Evolutionary conservation across 495 filamentous ascomycete species (phyloP).

Genomic region (Penicillium cataractarum): DNA sequence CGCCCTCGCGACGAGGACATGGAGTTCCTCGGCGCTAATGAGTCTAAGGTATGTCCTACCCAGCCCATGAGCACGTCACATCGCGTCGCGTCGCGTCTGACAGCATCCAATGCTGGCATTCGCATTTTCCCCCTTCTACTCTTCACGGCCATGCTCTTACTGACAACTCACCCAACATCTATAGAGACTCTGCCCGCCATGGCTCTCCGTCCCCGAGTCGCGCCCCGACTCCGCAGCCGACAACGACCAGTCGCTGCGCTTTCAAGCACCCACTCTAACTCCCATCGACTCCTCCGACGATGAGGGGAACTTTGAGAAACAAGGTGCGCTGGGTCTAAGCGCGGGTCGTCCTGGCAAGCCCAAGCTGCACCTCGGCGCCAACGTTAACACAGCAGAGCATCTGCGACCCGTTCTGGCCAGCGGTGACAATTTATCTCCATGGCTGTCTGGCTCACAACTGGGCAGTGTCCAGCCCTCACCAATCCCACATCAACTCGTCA

Average conservation of each 20-base stretch:
- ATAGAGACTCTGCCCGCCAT: constrained; percentile 6
- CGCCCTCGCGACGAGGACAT: constrained; percentile 17
- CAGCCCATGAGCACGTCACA: neutral
- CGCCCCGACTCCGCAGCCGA: constrained; percentile 18
- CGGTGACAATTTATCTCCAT: constrained; percentile 38
- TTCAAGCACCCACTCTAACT: constrained; percentile 38
- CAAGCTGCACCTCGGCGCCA: constrained; percentile 16
- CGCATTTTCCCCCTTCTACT: neutral
- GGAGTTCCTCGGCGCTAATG: neutral
- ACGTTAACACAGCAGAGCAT: neutral
- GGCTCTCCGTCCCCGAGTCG: constrained; percentile 13
- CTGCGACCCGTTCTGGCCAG: constrained; percentile 13
- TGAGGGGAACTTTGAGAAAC: constrained; percentile 25
- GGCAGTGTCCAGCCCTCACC: constrained; percentile 56
- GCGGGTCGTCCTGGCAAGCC: neutral
- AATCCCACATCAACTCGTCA: constrained; percentile 42
- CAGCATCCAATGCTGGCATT: neutral
- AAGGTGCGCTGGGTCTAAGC: neutral
- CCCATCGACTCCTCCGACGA: constrained; percentile 50
- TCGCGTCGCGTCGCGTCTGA: neutral
- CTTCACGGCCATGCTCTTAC: neutral
- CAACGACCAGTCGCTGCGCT: constrained; percentile 17
- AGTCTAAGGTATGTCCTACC: constrained; percentile 8
- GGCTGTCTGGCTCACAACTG: constrained; percentile 27
- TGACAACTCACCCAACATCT: neutral